A percentile compares a stretch with the other conserved stretches of the same genome.
These are phyloP conservation scores for Candida krabiensis DNA, from an alignment of 805 yeast species.

Conservation along the genomic window DNA sequence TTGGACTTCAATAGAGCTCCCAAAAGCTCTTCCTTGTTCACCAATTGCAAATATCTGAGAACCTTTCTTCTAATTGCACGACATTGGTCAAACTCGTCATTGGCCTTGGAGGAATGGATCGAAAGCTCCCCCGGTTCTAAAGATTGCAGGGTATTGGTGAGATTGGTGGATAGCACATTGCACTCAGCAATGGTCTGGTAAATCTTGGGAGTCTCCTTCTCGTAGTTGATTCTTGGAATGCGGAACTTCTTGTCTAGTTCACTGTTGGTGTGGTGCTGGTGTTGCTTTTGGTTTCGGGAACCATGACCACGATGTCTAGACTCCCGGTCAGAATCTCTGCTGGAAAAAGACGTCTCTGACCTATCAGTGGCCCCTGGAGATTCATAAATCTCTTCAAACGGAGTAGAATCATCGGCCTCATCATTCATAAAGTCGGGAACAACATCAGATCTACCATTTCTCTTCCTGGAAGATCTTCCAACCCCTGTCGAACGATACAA, in stretches of 20 bases:
- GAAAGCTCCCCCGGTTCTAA: slow-evolving; percentile 52
- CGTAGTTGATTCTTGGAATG: slow-evolving; percentile 68
- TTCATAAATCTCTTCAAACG: slow-evolving; percentile 33
- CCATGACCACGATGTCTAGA: slow-evolving; percentile 1
- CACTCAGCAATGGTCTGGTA: slow-evolving; percentile 70
- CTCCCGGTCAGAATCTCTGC: slow-evolving; percentile 1
- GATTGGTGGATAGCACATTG: slow-evolving; percentile 67
- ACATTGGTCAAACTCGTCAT: slow-evolving; percentile 71
- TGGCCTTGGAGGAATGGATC: slow-evolving; percentile 59
- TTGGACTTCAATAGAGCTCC: slow-evolving; percentile 90
- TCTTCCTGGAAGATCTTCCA: slow-evolving; percentile 8
- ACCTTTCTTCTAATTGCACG: slow-evolving; percentile 74
- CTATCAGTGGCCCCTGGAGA: slow-evolving; percentile 21
- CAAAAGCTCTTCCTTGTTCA: slow-evolving; percentile 79
- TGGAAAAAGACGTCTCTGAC: slow-evolving; percentile 10
- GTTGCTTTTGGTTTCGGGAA: not conserved
- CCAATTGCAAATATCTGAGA: slow-evolving; percentile 77
- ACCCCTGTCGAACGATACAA: slow-evolving; percentile 48
- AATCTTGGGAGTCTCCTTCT: slow-evolving; percentile 72
- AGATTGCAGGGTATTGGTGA: slow-evolving; percentile 56
- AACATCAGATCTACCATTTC: slow-evolving; percentile 3
- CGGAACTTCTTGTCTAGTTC: slow-evolving; percentile 50
- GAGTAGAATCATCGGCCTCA: slow-evolving; percentile 45
- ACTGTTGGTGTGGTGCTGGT: slow-evolving; percentile 25
- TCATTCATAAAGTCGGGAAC: slow-evolving; percentile 51